Evolutionary conservation across 495 filamentous ascomycete species (phyloP).

Genomic region (Penicillium atrosanguineum): DNA sequence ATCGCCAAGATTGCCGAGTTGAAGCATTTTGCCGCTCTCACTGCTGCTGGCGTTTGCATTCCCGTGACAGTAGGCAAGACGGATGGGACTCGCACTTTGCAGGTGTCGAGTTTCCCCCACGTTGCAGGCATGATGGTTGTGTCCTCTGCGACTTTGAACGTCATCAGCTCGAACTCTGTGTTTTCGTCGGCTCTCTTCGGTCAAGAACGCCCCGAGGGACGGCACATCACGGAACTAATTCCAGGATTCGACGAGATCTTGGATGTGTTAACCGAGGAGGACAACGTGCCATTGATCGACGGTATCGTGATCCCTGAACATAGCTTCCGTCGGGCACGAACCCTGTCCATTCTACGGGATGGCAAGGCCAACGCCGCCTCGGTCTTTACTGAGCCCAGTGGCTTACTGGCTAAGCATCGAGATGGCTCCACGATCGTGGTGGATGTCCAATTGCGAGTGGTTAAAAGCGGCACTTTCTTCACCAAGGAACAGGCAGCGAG

Average conservation of each 20-base stretch:
- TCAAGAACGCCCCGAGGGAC: slow-evolving; percentile 74
- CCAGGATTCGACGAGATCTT: slow-evolving; percentile 85
- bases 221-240: slow-evolving; percentile 74
- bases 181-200: slow-evolving; percentile 92
- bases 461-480: slow-evolving; percentile 71
- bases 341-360: slow-evolving; percentile 76
- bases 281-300: slow-evolving; percentile 76
- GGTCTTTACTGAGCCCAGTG: slow-evolving; percentile 74
- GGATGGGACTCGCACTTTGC: slow-evolving; percentile 61
- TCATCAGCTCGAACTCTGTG: slow-evolving; percentile 90
- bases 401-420: slow-evolving; percentile 79
- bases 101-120: slow-evolving; percentile 90
- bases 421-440: slow-evolving; percentile 90
- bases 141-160: slow-evolving; percentile 67
- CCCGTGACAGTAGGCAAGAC: slow-evolving; percentile 73
- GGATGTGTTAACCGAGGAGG: slow-evolving; percentile 77
- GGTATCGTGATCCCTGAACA: slow-evolving; percentile 98
- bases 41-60: slow-evolving; percentile 68
- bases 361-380: slow-evolving; percentile 69
- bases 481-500: slow-evolving; percentile 42
- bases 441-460: slow-evolving; percentile 92
- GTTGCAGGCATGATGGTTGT: slow-evolving; percentile 96
- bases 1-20: slow-evolving; percentile 64
- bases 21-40: slow-evolving; percentile 79
- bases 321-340: slow-evolving; percentile 86